These are phyloP conservation scores for Carex sylvatica DNA, from an alignment of 202 grass and related monocot species.

Conservation along the genomic window DNA sequence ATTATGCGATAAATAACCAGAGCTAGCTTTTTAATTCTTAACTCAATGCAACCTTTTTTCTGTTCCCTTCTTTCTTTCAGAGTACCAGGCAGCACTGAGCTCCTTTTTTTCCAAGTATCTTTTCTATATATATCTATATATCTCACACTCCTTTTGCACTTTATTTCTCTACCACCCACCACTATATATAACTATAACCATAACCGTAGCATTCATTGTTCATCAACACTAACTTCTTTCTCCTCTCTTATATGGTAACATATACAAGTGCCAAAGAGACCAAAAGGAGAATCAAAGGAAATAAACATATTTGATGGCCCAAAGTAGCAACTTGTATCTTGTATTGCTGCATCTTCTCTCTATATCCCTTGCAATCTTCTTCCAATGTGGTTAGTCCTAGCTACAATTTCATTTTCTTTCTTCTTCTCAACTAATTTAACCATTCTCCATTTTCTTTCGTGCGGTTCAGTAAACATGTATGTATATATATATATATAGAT, in stretches of 20 bases:
- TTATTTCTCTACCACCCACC: conserved; percentile 40
- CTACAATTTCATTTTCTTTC: neutral
- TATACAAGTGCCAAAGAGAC: neutral
- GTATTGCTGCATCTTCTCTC: conserved; percentile 13
- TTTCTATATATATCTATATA: conserved; percentile 16
- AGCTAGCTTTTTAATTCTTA: conserved; percentile 18
- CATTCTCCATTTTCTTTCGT: neutral
- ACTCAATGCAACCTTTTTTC: neutral
- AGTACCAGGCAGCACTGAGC: conserved; percentile 1
- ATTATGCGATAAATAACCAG: conserved; percentile 19
- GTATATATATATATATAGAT: too few species aligned
- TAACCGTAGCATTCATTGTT: neutral
- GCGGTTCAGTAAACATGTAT: neutral
- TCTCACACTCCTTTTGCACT: conserved; percentile 25
- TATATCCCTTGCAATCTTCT: conserved; percentile 15
- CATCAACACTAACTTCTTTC: conserved; percentile 1
- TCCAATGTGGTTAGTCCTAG: conserved; percentile 43
- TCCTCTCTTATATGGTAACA: neutral
- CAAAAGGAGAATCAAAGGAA: neutral
- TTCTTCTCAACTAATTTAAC: conserved; percentile 1
- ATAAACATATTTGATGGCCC: conserved; percentile 27
- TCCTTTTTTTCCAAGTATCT: neutral
- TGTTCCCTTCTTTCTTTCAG: conserved; percentile 4
- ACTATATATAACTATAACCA: neutral
- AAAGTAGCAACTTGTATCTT: neutral